Evolutionary conservation across 768 basidiomycete species (phyloP).

Genomic region (Dendrothele bispora): DNA sequence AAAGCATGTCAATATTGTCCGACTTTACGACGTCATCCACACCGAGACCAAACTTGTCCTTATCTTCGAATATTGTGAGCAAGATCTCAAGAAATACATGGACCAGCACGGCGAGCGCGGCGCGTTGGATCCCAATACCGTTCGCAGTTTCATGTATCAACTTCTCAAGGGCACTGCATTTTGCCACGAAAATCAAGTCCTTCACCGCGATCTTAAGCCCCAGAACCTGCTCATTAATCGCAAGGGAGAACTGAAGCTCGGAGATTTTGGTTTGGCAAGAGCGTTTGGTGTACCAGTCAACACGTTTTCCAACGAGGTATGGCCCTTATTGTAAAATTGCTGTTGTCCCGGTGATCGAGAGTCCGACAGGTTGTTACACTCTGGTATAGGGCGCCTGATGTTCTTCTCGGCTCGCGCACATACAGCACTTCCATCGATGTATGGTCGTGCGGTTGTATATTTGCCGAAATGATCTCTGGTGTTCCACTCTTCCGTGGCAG

Average conservation of each 20-base stretch:
- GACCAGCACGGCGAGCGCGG: conserved; percentile 96
- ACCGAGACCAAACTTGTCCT: conserved; percentile 97
- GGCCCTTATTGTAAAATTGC: too few relatives aligned
- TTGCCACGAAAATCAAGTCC: conserved; percentile 97
- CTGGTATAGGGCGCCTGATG: conserved; percentile 99
- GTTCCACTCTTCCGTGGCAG: conserved; percentile 95
- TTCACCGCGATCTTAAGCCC: conserved; percentile 97
- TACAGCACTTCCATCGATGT: conserved; percentile 99
- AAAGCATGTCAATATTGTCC: conserved; percentile 97
- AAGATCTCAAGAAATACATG: conserved; percentile 99
- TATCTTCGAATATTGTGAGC: conserved; percentile 98
- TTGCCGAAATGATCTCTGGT: conserved; percentile 99
- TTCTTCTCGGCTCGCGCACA: conserved; percentile 92
- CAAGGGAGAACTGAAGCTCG: conserved; percentile 94
- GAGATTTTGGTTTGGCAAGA: conserved; percentile 95
- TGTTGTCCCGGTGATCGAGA: neutral
- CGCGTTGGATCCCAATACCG: conserved; percentile 85
- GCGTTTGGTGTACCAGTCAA: conserved; percentile 99
- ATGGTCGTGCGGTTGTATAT: conserved; percentile 99
- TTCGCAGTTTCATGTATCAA: conserved; percentile 98
- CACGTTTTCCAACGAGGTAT: conserved; percentile 94
- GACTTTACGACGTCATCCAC: conserved; percentile 98
- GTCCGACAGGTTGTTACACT: conserved; percentile 85
- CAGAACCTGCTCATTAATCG: conserved; percentile 98
- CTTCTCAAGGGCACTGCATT: conserved; percentile 96